Percentiles rank a stretch among this genome's conserved stretches.
These are phyloP conservation scores for Kodamaea ohmeri DNA, from an alignment of 1,139 yeast species.

Conservation along the genomic window DNA sequence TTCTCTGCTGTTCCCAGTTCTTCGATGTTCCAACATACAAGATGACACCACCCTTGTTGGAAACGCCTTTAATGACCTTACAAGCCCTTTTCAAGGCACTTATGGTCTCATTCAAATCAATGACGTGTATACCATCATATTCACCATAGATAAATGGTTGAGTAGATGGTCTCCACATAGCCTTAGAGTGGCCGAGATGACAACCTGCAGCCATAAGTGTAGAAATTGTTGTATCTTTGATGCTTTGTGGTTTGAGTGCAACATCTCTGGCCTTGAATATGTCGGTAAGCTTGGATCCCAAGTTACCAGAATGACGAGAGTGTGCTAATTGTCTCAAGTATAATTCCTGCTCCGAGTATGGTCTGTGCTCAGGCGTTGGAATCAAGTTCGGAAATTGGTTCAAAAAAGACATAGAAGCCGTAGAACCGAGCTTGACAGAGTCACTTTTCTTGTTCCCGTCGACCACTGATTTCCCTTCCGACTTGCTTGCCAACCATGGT, in stretches of 20 bases:
- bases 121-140: conserved; percentile 84
- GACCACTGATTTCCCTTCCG: neutral
- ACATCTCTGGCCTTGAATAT: conserved; percentile 73
- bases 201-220: conserved; percentile 88
- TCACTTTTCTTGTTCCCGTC: conserved; percentile 5
- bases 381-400: conserved; percentile 39
- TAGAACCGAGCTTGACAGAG: conserved; percentile 25
- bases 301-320: conserved; percentile 42
- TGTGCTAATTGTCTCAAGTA: conserved; percentile 66
- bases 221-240: conserved; percentile 59
- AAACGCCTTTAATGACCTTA: conserved; percentile 74
- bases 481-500: conserved; percentile 31
- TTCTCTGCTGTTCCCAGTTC: conserved; percentile 63
- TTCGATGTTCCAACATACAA: conserved; percentile 81
- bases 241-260: conserved; percentile 54
- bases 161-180: conserved; percentile 78
- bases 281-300: conserved; percentile 66
- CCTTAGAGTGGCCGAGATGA: conserved; percentile 86
- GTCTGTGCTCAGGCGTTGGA: conserved; percentile 44
- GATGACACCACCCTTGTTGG: conserved; percentile 80
- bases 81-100: conserved; percentile 74
- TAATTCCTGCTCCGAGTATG: conserved; percentile 72
- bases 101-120: conserved; percentile 83
- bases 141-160: conserved; percentile 87
- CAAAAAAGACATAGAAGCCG: conserved; percentile 31